Evolutionary conservation across 768 basidiomycete species (phyloP), one percentile per base, ranked within the genome.

Genomic region (Trametes gibbosa): DNA sequence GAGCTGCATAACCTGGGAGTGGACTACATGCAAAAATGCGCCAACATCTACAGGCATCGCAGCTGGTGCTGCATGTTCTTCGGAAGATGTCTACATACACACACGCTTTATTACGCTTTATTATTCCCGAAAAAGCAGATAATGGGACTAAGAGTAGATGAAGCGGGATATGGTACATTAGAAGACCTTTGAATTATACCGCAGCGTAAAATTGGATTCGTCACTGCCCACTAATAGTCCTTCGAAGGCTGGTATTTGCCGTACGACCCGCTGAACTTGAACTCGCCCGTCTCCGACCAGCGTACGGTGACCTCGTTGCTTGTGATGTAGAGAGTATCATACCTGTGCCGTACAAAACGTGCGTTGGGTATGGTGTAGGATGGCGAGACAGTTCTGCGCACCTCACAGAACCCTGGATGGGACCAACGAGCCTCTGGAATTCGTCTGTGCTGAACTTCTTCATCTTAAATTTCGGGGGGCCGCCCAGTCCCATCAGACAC

Each of bases 251-350:
- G 52, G 24, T n/a, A 54, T 24, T 49, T 66, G 32, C 79, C 80
- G 60, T 83, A 81, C 10, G 76, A 70, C 21, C 81, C 81, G 60
- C 79, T 84, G 65, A 82, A 77, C 67, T 83, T 83, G 74, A 84
- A 83, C 51, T 81, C 79, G n/a, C 81, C 80, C 16, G 76, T 72
- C 8, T 76, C 77, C 0, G 74, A 72, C 69, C 79, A 82, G 51
- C 74, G 76, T 37, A 83, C 61, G 39, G 75, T 82, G 50, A 81
- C 73, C 37, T 79, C 73, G 17, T 59, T 66, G 27, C 77, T 75
- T 2, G 72, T 76, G 54, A 82, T 69, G 16, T 65, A 70, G 24
- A 83, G 68, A 13, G 63, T 25, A 46, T 65, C 64, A 56, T 82
- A 81, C 37, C 79, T 83, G 53, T 4, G 10, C 10, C 4, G 10